phyloP scores from a whole-genome alignment of 2,329 filamentous ascomycete genomes.

The Fusarium luffae region DNA sequence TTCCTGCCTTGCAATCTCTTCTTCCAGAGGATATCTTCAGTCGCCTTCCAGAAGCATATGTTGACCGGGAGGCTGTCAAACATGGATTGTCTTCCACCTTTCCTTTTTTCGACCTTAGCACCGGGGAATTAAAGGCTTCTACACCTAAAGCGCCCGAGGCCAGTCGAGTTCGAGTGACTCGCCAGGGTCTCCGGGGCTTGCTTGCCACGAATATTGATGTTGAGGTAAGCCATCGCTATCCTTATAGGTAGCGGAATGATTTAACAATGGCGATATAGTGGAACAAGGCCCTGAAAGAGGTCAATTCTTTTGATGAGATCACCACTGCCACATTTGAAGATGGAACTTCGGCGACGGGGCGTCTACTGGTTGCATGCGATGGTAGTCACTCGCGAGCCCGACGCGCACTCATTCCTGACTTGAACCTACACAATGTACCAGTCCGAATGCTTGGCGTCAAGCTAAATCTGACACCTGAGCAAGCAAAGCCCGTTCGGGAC shows the following conservation, averaged over 20 bases:
- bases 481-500: slow-evolving; percentile 55
- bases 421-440: slow-evolving; percentile 56
- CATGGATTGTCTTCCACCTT: slow-evolving; percentile 61
- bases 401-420: slow-evolving; percentile 50
- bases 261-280: slow-evolving; percentile 47
- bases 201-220: slow-evolving; percentile 60
- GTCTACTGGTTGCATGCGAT: slow-evolving; percentile 63
- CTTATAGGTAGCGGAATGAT: too few relatives aligned
- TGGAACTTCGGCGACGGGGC: slow-evolving; percentile 54
- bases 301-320: slow-evolving; percentile 46
- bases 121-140: slow-evolving; percentile 54
- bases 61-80: slow-evolving; percentile 63
- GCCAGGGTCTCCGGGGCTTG: slow-evolving; percentile 58
- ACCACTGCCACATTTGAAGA: slow-evolving; percentile 61
- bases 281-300: slow-evolving; percentile 51
- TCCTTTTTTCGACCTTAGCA: slow-evolving; percentile 66
- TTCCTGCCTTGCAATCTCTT: slow-evolving; percentile 62
- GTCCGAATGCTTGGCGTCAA: slow-evolving; percentile 61
- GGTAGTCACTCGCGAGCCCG: slow-evolving; percentile 60
- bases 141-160: slow-evolving; percentile 58
- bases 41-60: slow-evolving; percentile 62
- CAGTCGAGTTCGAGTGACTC: slow-evolving; percentile 59
- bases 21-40: slow-evolving; percentile 59
- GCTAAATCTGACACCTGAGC: slow-evolving; percentile 53
- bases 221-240: slow-evolving; percentile 48